Conservation (phyloP, 129 eudicot genomes). For the Arctium lappa region DNA sequence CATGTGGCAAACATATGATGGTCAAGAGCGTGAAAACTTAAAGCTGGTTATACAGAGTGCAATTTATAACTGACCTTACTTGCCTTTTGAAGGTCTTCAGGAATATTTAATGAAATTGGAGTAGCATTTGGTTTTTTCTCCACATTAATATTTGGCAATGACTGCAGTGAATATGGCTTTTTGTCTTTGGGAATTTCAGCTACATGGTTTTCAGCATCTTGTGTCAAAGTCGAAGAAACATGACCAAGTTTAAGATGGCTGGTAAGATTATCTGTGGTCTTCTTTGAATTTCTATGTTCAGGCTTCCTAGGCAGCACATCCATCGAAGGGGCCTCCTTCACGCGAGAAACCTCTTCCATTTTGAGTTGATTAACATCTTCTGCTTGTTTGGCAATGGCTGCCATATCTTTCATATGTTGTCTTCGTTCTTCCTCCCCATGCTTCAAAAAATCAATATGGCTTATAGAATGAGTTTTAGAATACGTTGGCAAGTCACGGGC, state of each 20-base stretch:
- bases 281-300: constrained; percentile 9
- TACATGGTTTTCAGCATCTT: constrained; percentile 28
- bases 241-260: constrained; percentile 16
- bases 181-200: constrained; percentile 32
- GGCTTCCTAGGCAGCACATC: constrained; percentile 16
- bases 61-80: constrained; percentile 45
- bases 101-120: constrained; percentile 22
- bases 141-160: constrained; percentile 22
- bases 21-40: not conserved
- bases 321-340: constrained; percentile 19
- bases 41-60: not conserved
- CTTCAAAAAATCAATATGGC: constrained; percentile 4
- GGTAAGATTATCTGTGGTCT: constrained; percentile 29
- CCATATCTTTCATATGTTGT: constrained; percentile 14
- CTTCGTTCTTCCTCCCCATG: constrained; percentile 19
- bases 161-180: constrained; percentile 25
- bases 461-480: constrained; percentile 17
- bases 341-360: constrained; percentile 26
- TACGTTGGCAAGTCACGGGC: constrained; percentile 11
- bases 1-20: not conserved
- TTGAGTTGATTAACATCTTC: constrained; percentile 31
- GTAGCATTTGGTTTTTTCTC: constrained; percentile 22
- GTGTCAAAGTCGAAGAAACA: constrained; percentile 26
- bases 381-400: constrained; percentile 26
- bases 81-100: constrained; percentile 42